Evolutionary conservation across 1,284 basidiomycete genomes (phyloP), one percentile per base, ranked within the genome.

Genomic region (Volvariella surrecta): DNA sequence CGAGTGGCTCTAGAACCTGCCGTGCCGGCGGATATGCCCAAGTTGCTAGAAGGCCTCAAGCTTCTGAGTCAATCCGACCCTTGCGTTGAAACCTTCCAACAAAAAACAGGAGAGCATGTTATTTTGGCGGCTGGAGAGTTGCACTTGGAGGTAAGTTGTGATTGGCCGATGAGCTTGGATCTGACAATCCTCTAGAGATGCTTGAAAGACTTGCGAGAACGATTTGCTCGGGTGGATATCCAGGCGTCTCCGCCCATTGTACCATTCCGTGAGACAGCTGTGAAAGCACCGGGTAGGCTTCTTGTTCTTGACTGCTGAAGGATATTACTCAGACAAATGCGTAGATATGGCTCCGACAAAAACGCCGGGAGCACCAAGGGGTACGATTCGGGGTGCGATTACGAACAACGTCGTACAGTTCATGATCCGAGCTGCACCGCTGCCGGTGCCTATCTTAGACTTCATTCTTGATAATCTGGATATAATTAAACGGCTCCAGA

Each of bases 61-160:
- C 70, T 99, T 22, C 78, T 99, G 21, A 89, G 89, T 55, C 94
- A 98, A 61, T 86, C 94, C 3, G 96, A 99, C 64, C 95, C 96
- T 1, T 99, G 94, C 54, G 95, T 96, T 13, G 92, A 99, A 61
- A 94, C 89, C 0, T 88, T 97, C 58, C 90, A 98, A 49, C 95
- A 99, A 62, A 82, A 92, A 55, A 97, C 93, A 0, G 96, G 96
- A 32, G 96, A 99, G 63, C 89, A 97, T 61, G 96, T 99, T 44
- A 97, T 99, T 52, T 66, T 98, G 48, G 90, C 91, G 4, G 96
- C 96, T 0, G 96, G 96, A 44, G 96, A 99, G 60, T 66, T 99
- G 45, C 96, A 99, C 62, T 69, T 99, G 17, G 95, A 99, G 77
- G 91, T 90, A 47, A 19, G 59, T 49, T 19, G 22, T 4, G 18